Conservation (phyloP, 768 basidiomycete species). For the Mycena polygramma region DNA sequence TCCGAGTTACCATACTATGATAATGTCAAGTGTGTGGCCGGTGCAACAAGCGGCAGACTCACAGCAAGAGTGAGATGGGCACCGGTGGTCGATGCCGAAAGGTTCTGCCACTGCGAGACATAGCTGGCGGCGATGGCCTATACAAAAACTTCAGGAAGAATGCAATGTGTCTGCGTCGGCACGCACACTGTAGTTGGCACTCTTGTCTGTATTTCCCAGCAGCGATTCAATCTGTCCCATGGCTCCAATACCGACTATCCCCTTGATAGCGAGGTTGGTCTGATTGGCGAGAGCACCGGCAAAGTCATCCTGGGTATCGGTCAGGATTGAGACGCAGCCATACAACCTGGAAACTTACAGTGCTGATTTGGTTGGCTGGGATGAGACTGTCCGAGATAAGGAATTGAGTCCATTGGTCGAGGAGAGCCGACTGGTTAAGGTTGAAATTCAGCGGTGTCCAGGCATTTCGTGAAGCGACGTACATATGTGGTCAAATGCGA, state of each 20-base stretch:
- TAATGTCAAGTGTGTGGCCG: not conserved
- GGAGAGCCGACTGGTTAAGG: constrained; percentile 53
- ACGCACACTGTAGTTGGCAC: constrained; percentile 55
- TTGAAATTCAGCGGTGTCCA: too few species aligned
- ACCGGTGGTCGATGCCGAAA: constrained; percentile 64
- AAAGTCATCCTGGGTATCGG: constrained; percentile 56
- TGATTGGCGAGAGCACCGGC: constrained; percentile 69
- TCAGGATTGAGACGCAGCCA: not conserved
- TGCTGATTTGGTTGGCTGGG: constrained; percentile 46
- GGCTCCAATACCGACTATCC: constrained; percentile 74
- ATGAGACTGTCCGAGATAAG: constrained; percentile 64
- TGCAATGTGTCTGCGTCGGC: too few species aligned
- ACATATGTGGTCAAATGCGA: constrained; percentile 64
- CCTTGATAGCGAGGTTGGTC: constrained; percentile 80
- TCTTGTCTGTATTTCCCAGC: constrained; percentile 54
- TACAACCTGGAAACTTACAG: not conserved
- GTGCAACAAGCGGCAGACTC: constrained; percentile 32
- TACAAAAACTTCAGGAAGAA: not conserved
- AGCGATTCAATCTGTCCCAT: constrained; percentile 68
- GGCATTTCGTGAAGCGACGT: too few species aligned
- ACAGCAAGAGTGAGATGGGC: constrained; percentile 67
- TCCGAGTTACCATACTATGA: constrained; percentile 64
- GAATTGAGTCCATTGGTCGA: constrained; percentile 76
- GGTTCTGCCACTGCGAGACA: constrained; percentile 65
- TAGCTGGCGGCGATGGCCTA: constrained; percentile 68